Base-by-base conservation (phyloP, 2,329 filamentous ascomycete species). In the Parafenestella ontariensis region DNA sequence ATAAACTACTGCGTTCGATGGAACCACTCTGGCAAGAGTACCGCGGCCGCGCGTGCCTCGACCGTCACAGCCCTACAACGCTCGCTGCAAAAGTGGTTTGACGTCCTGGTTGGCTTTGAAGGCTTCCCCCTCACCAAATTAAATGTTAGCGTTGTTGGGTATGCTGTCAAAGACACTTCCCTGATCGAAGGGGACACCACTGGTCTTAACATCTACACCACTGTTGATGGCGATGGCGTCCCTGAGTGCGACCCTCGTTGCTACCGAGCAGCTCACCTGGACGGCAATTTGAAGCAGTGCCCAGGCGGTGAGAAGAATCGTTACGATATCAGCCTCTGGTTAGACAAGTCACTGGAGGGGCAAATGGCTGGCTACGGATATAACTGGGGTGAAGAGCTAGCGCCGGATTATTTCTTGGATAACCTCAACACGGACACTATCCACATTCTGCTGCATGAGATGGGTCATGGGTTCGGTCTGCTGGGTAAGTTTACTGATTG, bases 381-480 rank as follows among this genome's bases (percentile, higher is more conserved):
- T 42, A 78, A 81, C 46, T 81, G 78, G 78, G 79, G 79, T 8
- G 73, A 81, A 56, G 65, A 78, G 3, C 67, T 81, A 20, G 78
- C 77, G 2, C 72, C 69, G 2, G 77, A 80, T 51, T 80, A 80
- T 59, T 77, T 80, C 51, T 66, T 81, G 56, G 44, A 68, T n/a
- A 68, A 70, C 15, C 46, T 81, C 3, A 65, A 74, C 18, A 50
- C 58, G 5, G 72, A 74, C 1, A 74, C 76, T 54, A 70, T 78
- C 18, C 78, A 81, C 57, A 81, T 82, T 46, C 70, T 79, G 10
- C 72, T 77, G 23, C 79, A 81, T 55, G 79, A 81, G 66, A 58
- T 66, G 58, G 78, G 78, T 40, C 78, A 80, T 59, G 77, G 76
- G 11, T 76, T 76, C 54, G 76, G n/a, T n/a, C n/a, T n/a, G n/a